Percentiles rank a stretch among this genome's conserved stretches.
phyloP scores from a whole-genome alignment of 2,329 filamentous ascomycete genomes.

The Epichloe elymi region DNA sequence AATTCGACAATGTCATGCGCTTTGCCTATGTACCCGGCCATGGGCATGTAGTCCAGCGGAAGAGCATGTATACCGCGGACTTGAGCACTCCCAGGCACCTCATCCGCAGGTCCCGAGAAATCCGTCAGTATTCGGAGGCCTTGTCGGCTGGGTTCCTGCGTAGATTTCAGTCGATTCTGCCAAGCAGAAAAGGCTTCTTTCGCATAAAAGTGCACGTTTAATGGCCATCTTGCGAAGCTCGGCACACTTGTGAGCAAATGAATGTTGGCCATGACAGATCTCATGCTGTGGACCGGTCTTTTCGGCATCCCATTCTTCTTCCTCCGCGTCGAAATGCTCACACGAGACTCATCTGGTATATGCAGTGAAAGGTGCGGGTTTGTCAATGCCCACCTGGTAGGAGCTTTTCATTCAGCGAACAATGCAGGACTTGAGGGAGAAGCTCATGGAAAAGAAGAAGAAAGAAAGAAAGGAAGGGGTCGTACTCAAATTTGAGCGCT shows the following conservation, averaged over 20 bases:
- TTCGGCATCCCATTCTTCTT: conserved; percentile 42
- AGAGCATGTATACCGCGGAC: conserved; percentile 39
- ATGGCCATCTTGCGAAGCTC: conserved; percentile 73
- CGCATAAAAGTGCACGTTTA: conserved; percentile 67
- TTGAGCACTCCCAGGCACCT: conserved; percentile 4
- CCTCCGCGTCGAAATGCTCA: conserved; percentile 36
- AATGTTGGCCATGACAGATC: conserved; percentile 62
- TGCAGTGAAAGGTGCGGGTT: conserved; percentile 73
- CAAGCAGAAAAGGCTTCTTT: conserved; percentile 57
- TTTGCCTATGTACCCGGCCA: conserved; percentile 43
- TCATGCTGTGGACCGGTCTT: conserved; percentile 46
- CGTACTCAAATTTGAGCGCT: conserved; percentile 87
- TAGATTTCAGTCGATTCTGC: conserved; percentile 41
- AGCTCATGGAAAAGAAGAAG: conserved; percentile 7
- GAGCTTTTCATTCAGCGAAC: conserved; percentile 4
- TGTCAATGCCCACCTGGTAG: conserved; percentile 72
- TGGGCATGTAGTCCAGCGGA: conserved; percentile 38
- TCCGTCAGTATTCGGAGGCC: conserved; percentile 45
- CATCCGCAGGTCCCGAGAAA: conserved; percentile 22
- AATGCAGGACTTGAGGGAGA: background rate
- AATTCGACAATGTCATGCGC: conserved; percentile 39
- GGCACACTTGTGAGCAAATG: conserved; percentile 66
- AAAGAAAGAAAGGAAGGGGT: background rate
- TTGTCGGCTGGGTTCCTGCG: conserved; percentile 31
- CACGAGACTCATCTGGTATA: conserved; percentile 51